Conservation (phyloP, 176 grass and related monocot species). For the Oryza coarctata region DNA sequence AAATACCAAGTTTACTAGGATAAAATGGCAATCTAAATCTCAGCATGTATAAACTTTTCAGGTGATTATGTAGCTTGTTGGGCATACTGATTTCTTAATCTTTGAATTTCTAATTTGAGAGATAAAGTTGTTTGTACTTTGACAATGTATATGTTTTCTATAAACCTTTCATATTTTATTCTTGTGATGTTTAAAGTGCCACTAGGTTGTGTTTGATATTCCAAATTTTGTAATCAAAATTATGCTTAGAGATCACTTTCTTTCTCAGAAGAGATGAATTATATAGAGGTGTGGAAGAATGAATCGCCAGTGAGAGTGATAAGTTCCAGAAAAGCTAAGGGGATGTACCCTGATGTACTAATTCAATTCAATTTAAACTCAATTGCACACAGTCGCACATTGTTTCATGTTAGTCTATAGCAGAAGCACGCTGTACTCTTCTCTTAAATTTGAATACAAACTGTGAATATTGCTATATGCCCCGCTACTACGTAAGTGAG, state of each 20-base stretch:
- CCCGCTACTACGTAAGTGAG: background rate
- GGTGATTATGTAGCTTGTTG: slow-evolving; percentile 19
- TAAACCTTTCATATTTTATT: background rate
- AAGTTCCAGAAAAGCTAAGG: background rate
- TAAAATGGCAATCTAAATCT: slow-evolving; percentile 22
- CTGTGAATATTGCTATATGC: background rate
- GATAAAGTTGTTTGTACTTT: background rate
- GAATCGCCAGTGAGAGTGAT: background rate
- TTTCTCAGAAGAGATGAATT: background rate
- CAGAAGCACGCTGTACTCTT: background rate
- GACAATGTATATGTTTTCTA: background rate
- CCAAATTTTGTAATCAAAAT: slow-evolving; percentile 8
- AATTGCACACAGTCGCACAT: slow-evolving; percentile 5
- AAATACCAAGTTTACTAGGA: slow-evolving; percentile 6
- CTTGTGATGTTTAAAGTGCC: background rate
- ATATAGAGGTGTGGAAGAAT: background rate
- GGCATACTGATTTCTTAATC: slow-evolving; percentile 1
- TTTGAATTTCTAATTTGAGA: background rate
- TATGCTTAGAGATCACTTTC: slow-evolving; percentile 7
- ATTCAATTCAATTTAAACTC: background rate
- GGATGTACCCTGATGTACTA: slow-evolving; percentile 3
- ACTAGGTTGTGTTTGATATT: slow-evolving; percentile 2
- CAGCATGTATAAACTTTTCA: background rate
- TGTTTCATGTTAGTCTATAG: background rate
- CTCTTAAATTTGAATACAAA: slow-evolving; percentile 10